Evolutionary conservation across 2,329 filamentous ascomycete genomes (phyloP).

Genomic region (Exophiala viscosa): DNA sequence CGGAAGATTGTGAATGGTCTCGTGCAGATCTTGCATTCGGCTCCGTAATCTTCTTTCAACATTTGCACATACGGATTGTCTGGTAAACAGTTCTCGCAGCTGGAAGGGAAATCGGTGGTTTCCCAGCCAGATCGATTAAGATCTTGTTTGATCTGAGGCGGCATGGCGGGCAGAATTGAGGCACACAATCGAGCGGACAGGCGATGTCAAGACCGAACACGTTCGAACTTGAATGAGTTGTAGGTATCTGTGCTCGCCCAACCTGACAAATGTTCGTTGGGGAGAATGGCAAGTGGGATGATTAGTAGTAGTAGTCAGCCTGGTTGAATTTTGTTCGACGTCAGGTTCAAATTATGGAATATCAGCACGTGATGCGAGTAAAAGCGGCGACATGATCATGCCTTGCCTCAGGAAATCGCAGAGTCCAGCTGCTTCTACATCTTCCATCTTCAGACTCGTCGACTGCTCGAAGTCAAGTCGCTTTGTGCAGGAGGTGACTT

Average conservation of each 20-base stretch:
- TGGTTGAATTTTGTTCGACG: constrained; percentile 5
- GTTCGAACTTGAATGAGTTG: too few relatives aligned
- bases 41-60: constrained; percentile 94
- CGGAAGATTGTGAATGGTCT: constrained; percentile 92
- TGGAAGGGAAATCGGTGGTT: constrained; percentile 55
- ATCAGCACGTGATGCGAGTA: not conserved
- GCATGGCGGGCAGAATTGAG: constrained; percentile 53
- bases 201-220: too few relatives aligned
- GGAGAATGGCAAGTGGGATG: not conserved
- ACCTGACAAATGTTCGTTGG: constrained; percentile 2
- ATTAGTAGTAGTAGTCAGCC: not conserved
- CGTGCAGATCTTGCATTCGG: constrained; percentile 83
- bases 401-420: not conserved
- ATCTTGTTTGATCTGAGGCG: constrained; percentile 92
- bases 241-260: too few relatives aligned
- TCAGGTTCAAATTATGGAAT: not conserved
- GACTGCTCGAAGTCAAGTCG: too few relatives aligned
- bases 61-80: constrained; percentile 98
- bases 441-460: constrained; percentile 15
- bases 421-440: not conserved
- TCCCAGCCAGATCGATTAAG: constrained; percentile 96
- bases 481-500: too few relatives aligned
- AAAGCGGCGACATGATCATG: not conserved
- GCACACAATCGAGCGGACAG: not conserved
- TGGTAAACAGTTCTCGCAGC: constrained; percentile 81